A percentile compares a stretch with the other conserved stretches of the same genome.
Evolutionary conservation across 257 asterid species (phyloP).

Genomic region (Capsicum chinense): DNA sequence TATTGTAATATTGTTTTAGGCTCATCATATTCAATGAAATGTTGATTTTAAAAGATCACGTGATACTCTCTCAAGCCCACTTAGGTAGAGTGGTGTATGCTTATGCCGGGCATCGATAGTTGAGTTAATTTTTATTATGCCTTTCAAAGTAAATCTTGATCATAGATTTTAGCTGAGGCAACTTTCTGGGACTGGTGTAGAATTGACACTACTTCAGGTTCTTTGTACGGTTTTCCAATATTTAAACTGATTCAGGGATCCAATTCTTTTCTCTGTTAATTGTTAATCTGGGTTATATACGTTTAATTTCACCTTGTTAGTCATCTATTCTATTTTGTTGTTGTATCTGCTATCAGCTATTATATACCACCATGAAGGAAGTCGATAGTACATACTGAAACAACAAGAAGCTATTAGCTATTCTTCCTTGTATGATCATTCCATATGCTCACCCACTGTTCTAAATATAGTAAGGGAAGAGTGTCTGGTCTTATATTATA

Average conservation of each 20-base stretch:
- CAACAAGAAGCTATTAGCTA: neutral
- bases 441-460: neutral
- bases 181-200: slow-evolving; percentile 13
- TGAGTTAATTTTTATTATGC: neutral
- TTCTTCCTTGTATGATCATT: neutral
- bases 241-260: slow-evolving; percentile 2
- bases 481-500: no score
- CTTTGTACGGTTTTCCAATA: neutral
- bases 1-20: slow-evolving; percentile 28
- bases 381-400: neutral
- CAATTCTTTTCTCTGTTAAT: neutral
- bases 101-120: neutral
- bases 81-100: neutral
- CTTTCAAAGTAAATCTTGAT: neutral
- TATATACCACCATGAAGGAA: neutral
- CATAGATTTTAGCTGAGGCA: neutral
- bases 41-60: neutral
- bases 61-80: neutral
- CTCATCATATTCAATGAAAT: neutral
- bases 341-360: neutral
- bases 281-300: neutral
- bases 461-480: neutral
- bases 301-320: neutral
- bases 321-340: neutral
- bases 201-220: neutral